Base-by-base conservation (phyloP, 805 yeast species). In the Cyberlindnera saturnus region DNA sequence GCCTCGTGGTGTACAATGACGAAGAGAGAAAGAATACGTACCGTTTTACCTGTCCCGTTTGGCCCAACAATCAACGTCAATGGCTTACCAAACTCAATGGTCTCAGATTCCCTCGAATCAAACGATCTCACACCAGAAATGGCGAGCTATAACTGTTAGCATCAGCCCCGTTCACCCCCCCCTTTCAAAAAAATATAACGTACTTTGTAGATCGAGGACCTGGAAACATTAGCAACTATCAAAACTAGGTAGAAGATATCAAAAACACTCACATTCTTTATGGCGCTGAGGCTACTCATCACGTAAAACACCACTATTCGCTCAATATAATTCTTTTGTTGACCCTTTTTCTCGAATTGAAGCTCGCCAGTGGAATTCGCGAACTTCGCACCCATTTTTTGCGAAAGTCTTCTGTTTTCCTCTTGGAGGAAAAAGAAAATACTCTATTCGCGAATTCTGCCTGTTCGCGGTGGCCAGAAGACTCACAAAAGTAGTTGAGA, bases 1-100 rank as follows among this genome's bases (percentile, higher is more conserved):
- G 40, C 34, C 31, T 14, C 20, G 16, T 14, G 32, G 10, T 4
- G 14, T 8, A 15, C 15, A 13, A 14, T 29, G 26, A 5, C 18
- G 14, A 33, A 15, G 13, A n/a, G 16, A 15, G 40, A 3, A 15
- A 15, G 20, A 18, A 20, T 28, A 57, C 64, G 32, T 43, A 63
- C 69, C 0, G 98, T 93, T 61, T 93, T 91, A 10, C 99, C 99
- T 26, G 96, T 84, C 29, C 99, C 98, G 64, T 93, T 93, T 40
- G 85, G 85, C 0, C 99, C 99, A 26, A 95, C 96, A 42, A 93
- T 91, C 38, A 93, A 70, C 0, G 99, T 93, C 58, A 93, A 66
- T 0, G 99, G 99, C 38, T 77, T 76, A 14, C 90, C 89, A 64
- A 93, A 93, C 57, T 86, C 86, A 46, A 93, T 87, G 0, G 90